phyloP scores from a whole-genome alignment of 148 eudicot species.

The Cornus florida region DNA sequence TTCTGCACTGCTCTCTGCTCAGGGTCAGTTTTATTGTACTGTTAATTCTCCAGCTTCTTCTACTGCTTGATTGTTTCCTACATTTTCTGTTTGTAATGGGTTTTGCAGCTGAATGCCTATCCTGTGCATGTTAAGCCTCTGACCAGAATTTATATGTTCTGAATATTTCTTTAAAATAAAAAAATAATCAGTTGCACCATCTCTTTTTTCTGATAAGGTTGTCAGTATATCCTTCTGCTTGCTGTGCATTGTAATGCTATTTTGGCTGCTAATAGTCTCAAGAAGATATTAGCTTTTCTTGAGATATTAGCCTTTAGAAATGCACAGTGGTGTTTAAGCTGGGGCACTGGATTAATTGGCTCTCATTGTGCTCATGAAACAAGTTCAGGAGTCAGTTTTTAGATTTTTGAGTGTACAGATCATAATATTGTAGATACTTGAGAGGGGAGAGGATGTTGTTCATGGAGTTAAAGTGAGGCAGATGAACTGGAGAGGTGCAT shows the following conservation, averaged over 20 bases:
- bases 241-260: background rate
- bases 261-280: background rate
- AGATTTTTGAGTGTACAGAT: background rate
- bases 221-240: background rate
- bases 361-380: slow-evolving; percentile 9
- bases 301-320: background rate
- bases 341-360: background rate
- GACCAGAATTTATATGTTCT: background rate
- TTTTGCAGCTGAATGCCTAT: background rate
- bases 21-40: slow-evolving; percentile 55
- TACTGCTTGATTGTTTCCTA: background rate
- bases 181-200: background rate
- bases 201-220: background rate
- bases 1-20: slow-evolving; percentile 92
- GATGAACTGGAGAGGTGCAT: background rate
- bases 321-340: background rate
- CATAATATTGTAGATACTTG: background rate
- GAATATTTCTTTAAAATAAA: background rate
- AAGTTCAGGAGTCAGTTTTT: background rate
- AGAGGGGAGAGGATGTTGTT: background rate
- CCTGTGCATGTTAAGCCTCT: background rate
- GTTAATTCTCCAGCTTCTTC: background rate
- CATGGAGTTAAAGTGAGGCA: background rate
- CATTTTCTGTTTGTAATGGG: background rate
- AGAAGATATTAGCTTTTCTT: background rate